phyloP scores from a whole-genome alignment of 2,329 filamentous ascomycete species.

The Dryadomyces sulphureus region DNA sequence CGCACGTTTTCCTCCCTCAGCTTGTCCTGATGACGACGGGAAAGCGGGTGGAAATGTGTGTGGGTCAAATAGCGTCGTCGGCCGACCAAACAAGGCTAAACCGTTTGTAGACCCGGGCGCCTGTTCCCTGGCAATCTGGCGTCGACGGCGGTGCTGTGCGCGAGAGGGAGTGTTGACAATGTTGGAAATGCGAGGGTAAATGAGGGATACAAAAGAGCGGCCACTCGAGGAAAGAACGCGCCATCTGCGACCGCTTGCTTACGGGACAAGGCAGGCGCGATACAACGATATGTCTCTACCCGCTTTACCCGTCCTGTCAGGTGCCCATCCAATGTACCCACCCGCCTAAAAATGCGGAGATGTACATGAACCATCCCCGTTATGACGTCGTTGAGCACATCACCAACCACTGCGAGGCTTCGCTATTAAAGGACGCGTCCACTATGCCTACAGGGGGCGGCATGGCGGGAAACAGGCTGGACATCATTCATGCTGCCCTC shows the following conservation, averaged over 20 bases:
- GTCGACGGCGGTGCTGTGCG: background rate
- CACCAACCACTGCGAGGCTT: too few species aligned
- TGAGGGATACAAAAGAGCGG: too few species aligned
- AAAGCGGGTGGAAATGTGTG: background rate
- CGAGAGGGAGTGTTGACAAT: too few species aligned
- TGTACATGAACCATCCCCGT: background rate
- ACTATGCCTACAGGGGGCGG: too few species aligned
- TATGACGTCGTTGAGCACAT: background rate
- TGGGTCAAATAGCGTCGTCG: conserved; percentile 1
- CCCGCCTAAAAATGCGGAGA: background rate
- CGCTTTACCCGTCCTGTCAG: background rate
- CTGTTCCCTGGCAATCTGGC: background rate
- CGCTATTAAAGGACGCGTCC: too few species aligned
- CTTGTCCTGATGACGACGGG: background rate
- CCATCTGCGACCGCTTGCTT: background rate
- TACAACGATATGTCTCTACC: background rate
- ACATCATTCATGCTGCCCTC: too few species aligned
- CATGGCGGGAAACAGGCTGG: too few species aligned
- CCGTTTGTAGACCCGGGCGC: background rate
- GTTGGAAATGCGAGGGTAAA: too few species aligned
- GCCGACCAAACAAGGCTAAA: background rate
- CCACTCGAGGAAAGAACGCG: background rate
- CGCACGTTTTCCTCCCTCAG: background rate
- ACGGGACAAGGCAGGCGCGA: background rate
- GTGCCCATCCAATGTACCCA: background rate